Percentiles rank a stretch among this genome's conserved stretches.
These are phyloP conservation scores for Noccaea caerulescens DNA, from an alignment of 345 rosid species.

Conservation along the genomic window DNA sequence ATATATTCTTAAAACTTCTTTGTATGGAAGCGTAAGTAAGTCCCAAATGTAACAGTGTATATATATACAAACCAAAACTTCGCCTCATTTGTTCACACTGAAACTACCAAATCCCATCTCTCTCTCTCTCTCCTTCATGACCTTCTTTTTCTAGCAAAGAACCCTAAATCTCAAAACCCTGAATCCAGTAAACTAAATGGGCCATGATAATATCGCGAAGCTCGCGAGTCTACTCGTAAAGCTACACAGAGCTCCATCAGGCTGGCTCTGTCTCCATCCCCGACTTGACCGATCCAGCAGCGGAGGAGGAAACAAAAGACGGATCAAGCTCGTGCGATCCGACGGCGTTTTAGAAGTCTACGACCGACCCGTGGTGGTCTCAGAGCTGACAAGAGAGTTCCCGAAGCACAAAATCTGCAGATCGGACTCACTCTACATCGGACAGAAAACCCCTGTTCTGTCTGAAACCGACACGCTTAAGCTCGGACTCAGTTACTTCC, in stretches of 20 bases:
- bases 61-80: conserved; percentile 39
- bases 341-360: conserved; percentile 71
- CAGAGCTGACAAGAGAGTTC: conserved; percentile 63
- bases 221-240: conserved; percentile 40
- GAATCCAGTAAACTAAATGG: conserved; percentile 30
- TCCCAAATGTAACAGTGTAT: conserved; percentile 1
- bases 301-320: conserved; percentile 5
- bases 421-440: conserved; percentile 78
- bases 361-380: conserved; percentile 56
- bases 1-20: not conserved
- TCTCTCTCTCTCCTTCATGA: conserved; percentile 12
- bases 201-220: conserved; percentile 39
- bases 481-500: conserved; percentile 77
- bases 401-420: conserved; percentile 83
- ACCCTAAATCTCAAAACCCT: conserved; percentile 23
- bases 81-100: conserved; percentile 37
- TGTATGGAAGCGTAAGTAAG: not conserved
- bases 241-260: conserved; percentile 39
- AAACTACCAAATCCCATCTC: not conserved
- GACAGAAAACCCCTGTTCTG: conserved; percentile 73
- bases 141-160: conserved; percentile 17
- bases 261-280: conserved; percentile 43
- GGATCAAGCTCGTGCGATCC: conserved; percentile 64
- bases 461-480: conserved; percentile 69
- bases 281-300: conserved; percentile 17